Conservation (phyloP, 176 grass and related monocot genomes). For the Cenchrus americanus region DNA sequence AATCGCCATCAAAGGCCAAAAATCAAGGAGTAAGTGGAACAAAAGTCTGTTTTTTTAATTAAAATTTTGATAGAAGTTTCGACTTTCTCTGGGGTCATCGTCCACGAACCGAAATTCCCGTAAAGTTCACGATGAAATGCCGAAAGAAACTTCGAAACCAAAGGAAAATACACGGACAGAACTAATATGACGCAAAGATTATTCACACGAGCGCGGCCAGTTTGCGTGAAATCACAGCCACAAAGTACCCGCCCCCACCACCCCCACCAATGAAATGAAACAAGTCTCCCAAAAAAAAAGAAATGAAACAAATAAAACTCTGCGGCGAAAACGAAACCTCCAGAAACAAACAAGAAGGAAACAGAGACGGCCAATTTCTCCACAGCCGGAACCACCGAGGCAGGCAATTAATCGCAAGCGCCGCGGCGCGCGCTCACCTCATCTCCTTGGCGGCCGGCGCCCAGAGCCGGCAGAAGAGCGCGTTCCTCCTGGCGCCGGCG, state of each 20-base stretch:
- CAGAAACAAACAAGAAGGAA: not conserved
- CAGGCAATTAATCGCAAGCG: conserved; percentile 31
- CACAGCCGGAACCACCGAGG: not conserved
- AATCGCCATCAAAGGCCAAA: not conserved
- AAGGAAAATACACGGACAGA: not conserved
- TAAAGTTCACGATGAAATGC: not conserved
- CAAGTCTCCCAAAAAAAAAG: not conserved
- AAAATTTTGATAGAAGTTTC: not conserved
- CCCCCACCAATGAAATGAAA: not conserved
- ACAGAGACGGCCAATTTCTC: conserved; percentile 21
- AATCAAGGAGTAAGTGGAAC: not conserved
- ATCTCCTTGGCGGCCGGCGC: conserved; percentile 51
- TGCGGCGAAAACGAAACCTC: conserved; percentile 25
- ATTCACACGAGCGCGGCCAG: not conserved
- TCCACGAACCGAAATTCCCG: not conserved
- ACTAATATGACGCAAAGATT: not conserved
- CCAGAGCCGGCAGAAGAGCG: conserved; percentile 89
- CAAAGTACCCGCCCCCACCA: not conserved
- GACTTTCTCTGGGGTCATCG: not conserved
- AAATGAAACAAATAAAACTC: not conserved
- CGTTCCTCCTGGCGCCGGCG: conserved; percentile 66
- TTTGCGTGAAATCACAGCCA: not conserved
- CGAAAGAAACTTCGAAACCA: not conserved
- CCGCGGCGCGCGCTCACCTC: conserved; percentile 54
- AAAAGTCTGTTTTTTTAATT: not conserved